Evolutionary conservation across 2,329 filamentous ascomycete genomes (phyloP), one percentile per base, ranked within the genome.

Genomic region (Stylonectria norvegica): DNA sequence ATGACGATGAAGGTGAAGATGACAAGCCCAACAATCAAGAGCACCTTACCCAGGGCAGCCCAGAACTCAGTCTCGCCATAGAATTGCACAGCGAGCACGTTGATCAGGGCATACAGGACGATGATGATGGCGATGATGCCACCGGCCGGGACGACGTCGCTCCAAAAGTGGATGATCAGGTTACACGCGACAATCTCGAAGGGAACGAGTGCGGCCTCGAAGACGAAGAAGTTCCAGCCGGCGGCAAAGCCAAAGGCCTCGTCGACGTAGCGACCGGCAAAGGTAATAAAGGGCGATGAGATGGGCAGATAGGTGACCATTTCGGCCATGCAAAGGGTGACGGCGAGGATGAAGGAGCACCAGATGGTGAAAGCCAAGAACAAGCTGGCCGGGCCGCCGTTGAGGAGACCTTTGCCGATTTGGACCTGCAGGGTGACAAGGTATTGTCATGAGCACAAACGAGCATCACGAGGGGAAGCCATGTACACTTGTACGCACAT

Each of bases 1-100:
- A 93, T 91, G 49, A 81, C 79, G 49, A 94, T 74, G 56, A 95
- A 88, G 2, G 88, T 91, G 66, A 87, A 90, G 48, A 80, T 54
- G 50, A 90, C 75, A 36, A 91, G 71, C 1, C 79, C 84, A 23
- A 89, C 64, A 44, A 86, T 86, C 36, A 89, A 72, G 2, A 89
- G 52, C 3, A 89, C 76, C 60, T 89, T 89, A 39, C 82, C 82
- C 2, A 86, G 60, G 3, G 86, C 81, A 15, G 83, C 78, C 75
- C 75, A 79, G 56, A 94, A 93, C 59, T 93, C 87, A 0, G 81
- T 77, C 63, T 89, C 85, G 31, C 85, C 85, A 43, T 86, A 89
- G 72, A 75, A 87, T 48, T 83, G 73, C 14, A 89, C 84, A 1
- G 82, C 83, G 45, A 90, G 71, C 33, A 89, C 53, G 53, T 91